Evolutionary conservation across 2,329 filamentous ascomycete species (phyloP).

Genomic region (Beauveria sp.): DNA sequence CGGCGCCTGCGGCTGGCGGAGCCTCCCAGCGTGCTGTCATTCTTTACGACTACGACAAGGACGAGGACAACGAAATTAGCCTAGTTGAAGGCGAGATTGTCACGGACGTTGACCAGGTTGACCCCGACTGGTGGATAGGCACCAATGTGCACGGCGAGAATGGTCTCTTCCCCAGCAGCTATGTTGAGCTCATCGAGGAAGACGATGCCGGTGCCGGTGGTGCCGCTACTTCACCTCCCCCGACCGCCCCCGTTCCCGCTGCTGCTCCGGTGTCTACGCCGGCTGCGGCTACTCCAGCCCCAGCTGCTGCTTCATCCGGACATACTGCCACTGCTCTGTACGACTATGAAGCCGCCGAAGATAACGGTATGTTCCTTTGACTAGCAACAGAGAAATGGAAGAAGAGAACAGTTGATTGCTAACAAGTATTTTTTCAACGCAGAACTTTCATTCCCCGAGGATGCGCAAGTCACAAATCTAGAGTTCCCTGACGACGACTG

Average conservation of each 20-base stretch:
- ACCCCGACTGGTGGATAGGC: constrained; percentile 98
- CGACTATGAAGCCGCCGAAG: constrained; percentile 95
- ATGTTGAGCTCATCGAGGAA: constrained; percentile 76
- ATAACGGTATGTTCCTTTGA: constrained; percentile 57
- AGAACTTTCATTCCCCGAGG: constrained; percentile 79
- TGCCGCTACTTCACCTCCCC: constrained; percentile 23
- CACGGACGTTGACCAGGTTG: constrained; percentile 91
- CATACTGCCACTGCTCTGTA: constrained; percentile 79
- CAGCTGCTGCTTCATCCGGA: constrained; percentile 35
- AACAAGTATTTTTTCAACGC: constrained; percentile 24
- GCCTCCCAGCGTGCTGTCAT: constrained; percentile 61
- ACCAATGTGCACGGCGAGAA: constrained; percentile 76
- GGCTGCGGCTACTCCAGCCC: constrained; percentile 28
- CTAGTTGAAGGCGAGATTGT: constrained; percentile 82
- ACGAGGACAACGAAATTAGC: constrained; percentile 94
- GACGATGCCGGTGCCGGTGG: constrained; percentile 33
- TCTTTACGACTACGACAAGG: constrained; percentile 95
- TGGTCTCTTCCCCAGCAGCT: constrained; percentile 94
- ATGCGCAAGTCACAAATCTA: constrained; percentile 71
- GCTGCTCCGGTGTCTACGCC: constrained; percentile 23
- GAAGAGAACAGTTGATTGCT: constrained; percentile 14
- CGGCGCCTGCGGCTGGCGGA: constrained; percentile 10
- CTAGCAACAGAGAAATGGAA: background rate
- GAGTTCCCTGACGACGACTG: constrained; percentile 98
- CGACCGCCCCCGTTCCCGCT: constrained; percentile 32